Base-by-base conservation (phyloP, 73 alveolate species). In the Paramecium biaurelia region DNA sequence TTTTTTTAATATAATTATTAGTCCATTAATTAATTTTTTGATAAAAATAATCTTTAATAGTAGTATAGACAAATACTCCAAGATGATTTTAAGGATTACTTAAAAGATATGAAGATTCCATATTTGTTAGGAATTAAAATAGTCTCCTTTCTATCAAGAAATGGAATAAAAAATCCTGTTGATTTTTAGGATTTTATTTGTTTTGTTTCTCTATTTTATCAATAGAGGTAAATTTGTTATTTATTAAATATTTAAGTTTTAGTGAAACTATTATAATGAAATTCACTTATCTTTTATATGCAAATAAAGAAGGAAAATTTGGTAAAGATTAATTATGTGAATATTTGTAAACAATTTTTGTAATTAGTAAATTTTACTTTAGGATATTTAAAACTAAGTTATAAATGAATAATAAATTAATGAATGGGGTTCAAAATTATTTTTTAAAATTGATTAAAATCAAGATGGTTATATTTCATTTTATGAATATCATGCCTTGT, bases 391-490 rank as follows among this genome's bases (percentile, higher is more conserved):
- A 30, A 24, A 79, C 3, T 79, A 45, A 18, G 12, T 10, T 7
- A 79, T 47, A 7, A 38, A 32, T 38, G n/a, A 8, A 11, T 58
- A 47, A 79, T 45, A 79, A 79, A 37, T 79, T 8, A 23, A 79
- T 38, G 45, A 20, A 79, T 79, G 90, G 90, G 90, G 56, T n/a
- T 42, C 35, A 43, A 26, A 42, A 9, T 21, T 79, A 34, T 47
- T 79, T 20, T 10, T 20, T 8, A 43, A 79, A 79, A 79, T 79
- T 24, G 90, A 79, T 79, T 24, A 38, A 79, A 79, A 79, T 45
- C n/a, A 79, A 63, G 90, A 79, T 45, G 90, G 90, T 8, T 24
- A 24, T 42, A 41, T 79, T 24, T 79, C 90, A 38, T 79, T 79
- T 47, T 79, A 41, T 24, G 90, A 79, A 79, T 79, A 79, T 18